phyloP scores from a whole-genome alignment of 495 filamentous ascomycete species.

The Penicillium pancosmium region DNA sequence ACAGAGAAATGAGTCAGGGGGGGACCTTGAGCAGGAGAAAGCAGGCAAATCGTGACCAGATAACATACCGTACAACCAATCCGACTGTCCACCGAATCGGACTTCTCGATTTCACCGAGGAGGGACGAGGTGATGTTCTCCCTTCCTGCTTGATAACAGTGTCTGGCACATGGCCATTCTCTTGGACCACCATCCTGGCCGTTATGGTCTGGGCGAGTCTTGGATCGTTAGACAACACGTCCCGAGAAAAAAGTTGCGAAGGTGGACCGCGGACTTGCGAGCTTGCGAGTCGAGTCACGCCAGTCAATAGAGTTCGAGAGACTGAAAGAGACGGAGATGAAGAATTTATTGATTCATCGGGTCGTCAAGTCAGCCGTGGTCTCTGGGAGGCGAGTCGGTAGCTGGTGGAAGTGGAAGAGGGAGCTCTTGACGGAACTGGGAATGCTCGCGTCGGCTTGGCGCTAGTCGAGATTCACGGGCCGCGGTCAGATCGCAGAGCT shows the following conservation, averaged over 20 bases:
- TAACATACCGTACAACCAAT: constrained; percentile 62
- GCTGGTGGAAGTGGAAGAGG: constrained; percentile 3
- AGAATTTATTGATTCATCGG: constrained; percentile 10
- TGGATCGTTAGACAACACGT: constrained; percentile 12
- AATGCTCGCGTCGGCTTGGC: constrained; percentile 36
- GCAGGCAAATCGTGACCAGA: background rate
- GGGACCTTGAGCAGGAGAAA: background rate
- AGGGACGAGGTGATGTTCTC: constrained; percentile 11
- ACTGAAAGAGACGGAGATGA: background rate
- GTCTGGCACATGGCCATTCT: constrained; percentile 36
- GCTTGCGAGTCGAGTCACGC: background rate
- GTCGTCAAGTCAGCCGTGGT: background rate
- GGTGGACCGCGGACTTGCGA: constrained; percentile 2
- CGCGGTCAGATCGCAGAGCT: constrained; percentile 20
- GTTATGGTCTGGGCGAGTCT: constrained; percentile 2
- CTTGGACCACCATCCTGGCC: constrained; percentile 27
- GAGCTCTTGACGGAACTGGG: constrained; percentile 3
- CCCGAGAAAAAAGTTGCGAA: constrained; percentile 14
- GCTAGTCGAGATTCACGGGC: constrained; percentile 28
- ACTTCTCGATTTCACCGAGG: constrained; percentile 33
- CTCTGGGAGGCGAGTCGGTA: background rate
- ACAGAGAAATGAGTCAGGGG: background rate
- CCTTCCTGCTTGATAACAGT: constrained; percentile 19
- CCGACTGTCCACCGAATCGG: constrained; percentile 56
- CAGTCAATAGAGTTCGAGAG: background rate